phyloP scores from a whole-genome alignment of 148 eudicot species.

The Rheum nobile region DNA sequence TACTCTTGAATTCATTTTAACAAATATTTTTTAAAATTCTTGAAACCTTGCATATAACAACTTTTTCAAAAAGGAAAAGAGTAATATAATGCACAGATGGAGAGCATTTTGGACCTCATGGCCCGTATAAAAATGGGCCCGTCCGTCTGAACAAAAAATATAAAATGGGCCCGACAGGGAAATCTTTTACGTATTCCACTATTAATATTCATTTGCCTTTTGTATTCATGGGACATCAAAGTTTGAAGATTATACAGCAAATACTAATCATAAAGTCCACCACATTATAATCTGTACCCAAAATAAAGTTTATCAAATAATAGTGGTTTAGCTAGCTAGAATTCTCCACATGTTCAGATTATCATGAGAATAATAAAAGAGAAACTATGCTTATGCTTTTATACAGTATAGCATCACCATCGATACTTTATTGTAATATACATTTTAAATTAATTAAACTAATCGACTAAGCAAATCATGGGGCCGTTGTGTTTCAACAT shows the following conservation, averaged over 20 bases:
- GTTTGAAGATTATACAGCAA: background rate
- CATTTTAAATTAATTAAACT: background rate
- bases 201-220: background rate
- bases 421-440: background rate
- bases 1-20: too few relatives aligned
- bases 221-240: background rate
- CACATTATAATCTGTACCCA: background rate
- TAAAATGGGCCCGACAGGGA: background rate
- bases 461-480: background rate
- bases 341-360: background rate
- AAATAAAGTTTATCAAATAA: background rate
- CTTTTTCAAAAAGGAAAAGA: too few relatives aligned
- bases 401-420: background rate
- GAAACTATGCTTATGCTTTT: background rate
- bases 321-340: background rate
- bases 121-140: background rate
- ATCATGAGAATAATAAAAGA: background rate
- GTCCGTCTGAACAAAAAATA: background rate
- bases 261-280: background rate
- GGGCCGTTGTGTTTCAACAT: conserved; percentile 1
- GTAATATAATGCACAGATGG: background rate
- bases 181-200: background rate
- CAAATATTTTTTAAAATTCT: too few relatives aligned
- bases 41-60: background rate
- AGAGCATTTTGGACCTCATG: background rate